A percentile compares a stretch with the other conserved stretches of the same genome.
These are phyloP conservation scores for Blumeriella jaapii DNA, from an alignment of 2,329 filamentous ascomycete genomes.

Conservation along the genomic window DNA sequence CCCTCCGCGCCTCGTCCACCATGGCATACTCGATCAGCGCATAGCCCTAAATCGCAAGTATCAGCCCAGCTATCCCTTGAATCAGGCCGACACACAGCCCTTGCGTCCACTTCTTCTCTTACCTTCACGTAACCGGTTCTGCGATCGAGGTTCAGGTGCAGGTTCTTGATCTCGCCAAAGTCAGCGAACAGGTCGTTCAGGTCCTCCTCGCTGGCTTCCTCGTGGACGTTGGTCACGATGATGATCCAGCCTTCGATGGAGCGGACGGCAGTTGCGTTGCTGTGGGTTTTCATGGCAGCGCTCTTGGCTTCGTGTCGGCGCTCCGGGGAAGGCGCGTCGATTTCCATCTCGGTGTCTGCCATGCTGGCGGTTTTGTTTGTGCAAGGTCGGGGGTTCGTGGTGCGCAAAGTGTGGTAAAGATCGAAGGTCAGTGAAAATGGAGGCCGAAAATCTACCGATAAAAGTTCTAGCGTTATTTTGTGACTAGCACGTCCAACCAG, in stretches of 20 bases:
- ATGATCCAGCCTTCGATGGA: slow-evolving; percentile 87
- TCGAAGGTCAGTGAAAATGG: too few relatives aligned
- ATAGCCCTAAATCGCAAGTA: slow-evolving; percentile 49
- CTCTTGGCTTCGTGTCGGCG: slow-evolving; percentile 44
- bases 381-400: not conserved
- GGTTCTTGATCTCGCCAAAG: slow-evolving; percentile 77
- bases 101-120: slow-evolving; percentile 15
- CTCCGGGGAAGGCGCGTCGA: slow-evolving; percentile 30
- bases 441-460: too few relatives aligned
- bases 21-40: slow-evolving; percentile 77
- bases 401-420: not conserved
- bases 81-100: not conserved
- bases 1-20: slow-evolving; percentile 66
- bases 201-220: slow-evolving; percentile 76
- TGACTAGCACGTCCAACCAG: too few relatives aligned
- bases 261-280: slow-evolving; percentile 68
- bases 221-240: slow-evolving; percentile 76
- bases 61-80: too few relatives aligned
- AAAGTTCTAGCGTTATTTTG: too few relatives aligned
- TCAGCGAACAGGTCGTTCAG: slow-evolving; percentile 73
- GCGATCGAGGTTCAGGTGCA: slow-evolving; percentile 73
- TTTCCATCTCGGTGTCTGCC: slow-evolving; percentile 36
- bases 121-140: slow-evolving; percentile 83
- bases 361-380: slow-evolving; percentile 23
- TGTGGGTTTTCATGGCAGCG: slow-evolving; percentile 58